These are phyloP conservation scores for Pseudogymnoascus sp. DNA, from an alignment of 2,329 filamentous ascomycete species.

Conservation along the genomic window DNA sequence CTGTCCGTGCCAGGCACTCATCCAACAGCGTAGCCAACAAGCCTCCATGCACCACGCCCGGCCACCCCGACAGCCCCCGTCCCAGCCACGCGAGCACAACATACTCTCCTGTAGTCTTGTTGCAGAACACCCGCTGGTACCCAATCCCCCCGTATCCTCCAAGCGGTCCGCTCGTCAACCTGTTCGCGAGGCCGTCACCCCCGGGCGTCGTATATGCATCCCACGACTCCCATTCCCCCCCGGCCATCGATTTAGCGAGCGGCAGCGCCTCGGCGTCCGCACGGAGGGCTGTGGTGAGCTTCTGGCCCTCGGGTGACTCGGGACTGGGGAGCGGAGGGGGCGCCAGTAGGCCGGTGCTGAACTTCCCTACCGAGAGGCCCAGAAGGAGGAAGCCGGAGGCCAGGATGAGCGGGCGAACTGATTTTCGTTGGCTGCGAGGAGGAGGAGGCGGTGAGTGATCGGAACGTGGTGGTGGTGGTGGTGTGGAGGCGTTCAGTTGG, in stretches of 20 bases:
- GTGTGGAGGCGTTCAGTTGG: constrained; percentile 21
- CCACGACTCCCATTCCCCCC: constrained; percentile 38
- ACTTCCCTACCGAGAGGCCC: constrained; percentile 37
- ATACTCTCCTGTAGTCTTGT: constrained; percentile 50
- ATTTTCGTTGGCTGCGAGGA: constrained; percentile 21
- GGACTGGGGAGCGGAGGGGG: constrained; percentile 39
- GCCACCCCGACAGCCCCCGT: constrained; percentile 60
- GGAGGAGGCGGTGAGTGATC: constrained; percentile 14
- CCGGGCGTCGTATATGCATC: constrained; percentile 36
- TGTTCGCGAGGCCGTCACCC: constrained; percentile 18
- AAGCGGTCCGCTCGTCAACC: constrained; percentile 40
- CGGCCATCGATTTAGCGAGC: constrained; percentile 39
- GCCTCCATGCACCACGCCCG: constrained; percentile 65
- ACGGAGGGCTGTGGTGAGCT: constrained; percentile 38
- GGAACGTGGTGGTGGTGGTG: constrained; percentile 8
- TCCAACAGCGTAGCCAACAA: constrained; percentile 61
- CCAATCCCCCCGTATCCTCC: constrained; percentile 38
- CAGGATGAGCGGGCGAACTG: constrained; percentile 29
- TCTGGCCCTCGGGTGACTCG: constrained; percentile 37
- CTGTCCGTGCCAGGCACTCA: constrained; percentile 62
- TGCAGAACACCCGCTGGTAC: constrained; percentile 60
- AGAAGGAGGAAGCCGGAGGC: constrained; percentile 36
- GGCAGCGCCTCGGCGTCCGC: constrained; percentile 41
- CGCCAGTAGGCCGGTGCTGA: constrained; percentile 36
- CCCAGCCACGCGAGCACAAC: constrained; percentile 65